phyloP scores from a whole-genome alignment of 345 rosid species.

The Gossypium raimondii region DNA sequence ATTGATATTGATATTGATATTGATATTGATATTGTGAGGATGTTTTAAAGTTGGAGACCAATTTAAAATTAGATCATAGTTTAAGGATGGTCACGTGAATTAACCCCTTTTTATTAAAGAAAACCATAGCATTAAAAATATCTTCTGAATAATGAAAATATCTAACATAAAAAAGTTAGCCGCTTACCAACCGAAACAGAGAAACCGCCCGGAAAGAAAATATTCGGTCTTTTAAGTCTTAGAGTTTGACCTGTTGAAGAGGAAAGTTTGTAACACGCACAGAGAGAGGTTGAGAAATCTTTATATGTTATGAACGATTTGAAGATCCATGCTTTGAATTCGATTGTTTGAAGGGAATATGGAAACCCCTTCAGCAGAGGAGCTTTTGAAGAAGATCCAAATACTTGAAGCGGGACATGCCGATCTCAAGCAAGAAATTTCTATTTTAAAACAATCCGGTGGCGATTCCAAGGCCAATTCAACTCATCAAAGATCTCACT shows the following conservation, averaged over 20 bases:
- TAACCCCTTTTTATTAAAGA: no score
- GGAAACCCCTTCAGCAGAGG: constrained; percentile 71
- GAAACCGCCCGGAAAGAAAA: background rate
- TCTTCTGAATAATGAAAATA: background rate
- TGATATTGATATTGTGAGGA: no score
- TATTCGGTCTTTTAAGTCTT: background rate
- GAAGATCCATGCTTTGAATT: background rate
- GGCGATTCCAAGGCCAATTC: constrained; percentile 26
- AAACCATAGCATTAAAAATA: background rate
- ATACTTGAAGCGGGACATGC: constrained; percentile 86
- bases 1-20: no score
- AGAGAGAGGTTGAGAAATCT: background rate
- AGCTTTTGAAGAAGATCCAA: constrained; percentile 77
- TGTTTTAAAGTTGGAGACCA: no score
- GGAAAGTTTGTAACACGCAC: background rate
- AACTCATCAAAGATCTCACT: constrained; percentile 68
- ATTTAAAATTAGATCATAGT: no score
- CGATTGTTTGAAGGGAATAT: constrained; percentile 16
- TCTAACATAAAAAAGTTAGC: background rate
- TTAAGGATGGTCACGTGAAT: no score
- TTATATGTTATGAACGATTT: background rate
- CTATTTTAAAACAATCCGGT: constrained; percentile 51
- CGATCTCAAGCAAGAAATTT: constrained; percentile 74
- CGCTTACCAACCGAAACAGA: background rate
- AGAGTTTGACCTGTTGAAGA: background rate